A percentile compares a stretch with the other conserved stretches of the same genome.
phyloP scores from a whole-genome alignment of 768 basidiomycete species.

The Hirschioporus abietinus region DNA sequence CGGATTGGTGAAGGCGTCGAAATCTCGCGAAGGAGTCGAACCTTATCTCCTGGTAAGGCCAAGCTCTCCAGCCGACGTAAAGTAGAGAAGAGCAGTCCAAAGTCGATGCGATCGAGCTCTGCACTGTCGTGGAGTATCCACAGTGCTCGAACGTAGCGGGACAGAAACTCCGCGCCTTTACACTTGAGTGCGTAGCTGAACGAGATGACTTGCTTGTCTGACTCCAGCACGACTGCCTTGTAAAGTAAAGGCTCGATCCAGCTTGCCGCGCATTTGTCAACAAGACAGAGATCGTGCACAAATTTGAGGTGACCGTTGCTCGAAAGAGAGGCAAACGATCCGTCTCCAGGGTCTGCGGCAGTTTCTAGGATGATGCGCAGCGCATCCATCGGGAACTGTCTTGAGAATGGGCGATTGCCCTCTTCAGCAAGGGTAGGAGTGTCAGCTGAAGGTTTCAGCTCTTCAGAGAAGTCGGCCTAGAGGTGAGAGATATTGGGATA shows the following conservation, averaged over 20 bases:
- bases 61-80: neutral
- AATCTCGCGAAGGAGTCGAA: neutral
- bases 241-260: neutral
- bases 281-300: neutral
- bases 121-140: neutral
- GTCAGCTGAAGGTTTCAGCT: too few relatives aligned
- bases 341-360: neutral
- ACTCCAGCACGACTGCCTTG: neutral
- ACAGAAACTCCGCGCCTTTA: neutral
- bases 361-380: neutral
- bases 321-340: neutral
- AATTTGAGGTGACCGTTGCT: neutral
- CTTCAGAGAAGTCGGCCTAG: too few relatives aligned
- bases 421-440: too few relatives aligned
- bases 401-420: too few relatives aligned
- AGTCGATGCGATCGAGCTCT: neutral
- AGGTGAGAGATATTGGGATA: too few relatives aligned
- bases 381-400: neutral
- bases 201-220: neutral
- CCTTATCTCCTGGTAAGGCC: neutral
- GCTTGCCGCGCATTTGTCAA: neutral
- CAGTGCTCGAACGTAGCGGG: neutral
- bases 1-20: neutral
- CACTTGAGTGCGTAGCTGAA: neutral
- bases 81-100: neutral